phyloP scores from a whole-genome alignment of 2,329 filamentous ascomycete genomes.

The Fusarium sp. region DNA sequence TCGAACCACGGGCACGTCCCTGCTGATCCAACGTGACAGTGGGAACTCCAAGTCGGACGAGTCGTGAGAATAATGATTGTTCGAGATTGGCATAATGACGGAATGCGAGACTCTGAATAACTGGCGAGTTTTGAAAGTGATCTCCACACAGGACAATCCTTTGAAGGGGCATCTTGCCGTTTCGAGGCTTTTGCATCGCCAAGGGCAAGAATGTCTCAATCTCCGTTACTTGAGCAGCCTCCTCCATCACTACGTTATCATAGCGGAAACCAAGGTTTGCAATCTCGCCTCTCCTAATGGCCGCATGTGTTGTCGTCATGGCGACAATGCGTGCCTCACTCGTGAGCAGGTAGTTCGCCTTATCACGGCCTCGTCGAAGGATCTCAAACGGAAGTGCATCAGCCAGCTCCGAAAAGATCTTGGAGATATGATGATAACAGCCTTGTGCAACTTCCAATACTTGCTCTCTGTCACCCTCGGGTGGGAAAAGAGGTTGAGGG shows the following conservation, averaged over 20 bases:
- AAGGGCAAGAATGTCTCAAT: slow-evolving; percentile 96
- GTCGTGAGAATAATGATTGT: slow-evolving; percentile 91
- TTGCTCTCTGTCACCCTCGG: slow-evolving; percentile 71
- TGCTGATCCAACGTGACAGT: slow-evolving; percentile 91
- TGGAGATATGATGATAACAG: slow-evolving; percentile 88
- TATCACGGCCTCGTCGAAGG: slow-evolving; percentile 86
- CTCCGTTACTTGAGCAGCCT: slow-evolving; percentile 97
- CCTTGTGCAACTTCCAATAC: slow-evolving; percentile 81
- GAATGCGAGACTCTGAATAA: slow-evolving; percentile 94
- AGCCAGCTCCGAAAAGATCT: slow-evolving; percentile 90
- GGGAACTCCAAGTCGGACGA: slow-evolving; percentile 93
- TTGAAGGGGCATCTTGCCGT: slow-evolving; percentile 80
- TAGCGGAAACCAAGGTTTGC: slow-evolving; percentile 94
- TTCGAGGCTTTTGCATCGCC: slow-evolving; percentile 84
- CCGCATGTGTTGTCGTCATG: slow-evolving; percentile 98
- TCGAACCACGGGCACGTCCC: slow-evolving; percentile 86
- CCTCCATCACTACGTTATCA: slow-evolving; percentile 98
- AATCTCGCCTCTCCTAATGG: slow-evolving; percentile 92
- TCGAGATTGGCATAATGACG: slow-evolving; percentile 95
- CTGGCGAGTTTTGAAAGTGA: slow-evolving; percentile 94
- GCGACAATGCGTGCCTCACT: slow-evolving; percentile 98
- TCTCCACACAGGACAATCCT: slow-evolving; percentile 93
- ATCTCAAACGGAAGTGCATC: slow-evolving; percentile 97
- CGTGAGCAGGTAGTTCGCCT: slow-evolving; percentile 93
- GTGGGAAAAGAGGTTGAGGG: slow-evolving; percentile 84